phyloP scores from a whole-genome alignment of 1,284 basidiomycete species.

The Neolentinus lepideus region DNA sequence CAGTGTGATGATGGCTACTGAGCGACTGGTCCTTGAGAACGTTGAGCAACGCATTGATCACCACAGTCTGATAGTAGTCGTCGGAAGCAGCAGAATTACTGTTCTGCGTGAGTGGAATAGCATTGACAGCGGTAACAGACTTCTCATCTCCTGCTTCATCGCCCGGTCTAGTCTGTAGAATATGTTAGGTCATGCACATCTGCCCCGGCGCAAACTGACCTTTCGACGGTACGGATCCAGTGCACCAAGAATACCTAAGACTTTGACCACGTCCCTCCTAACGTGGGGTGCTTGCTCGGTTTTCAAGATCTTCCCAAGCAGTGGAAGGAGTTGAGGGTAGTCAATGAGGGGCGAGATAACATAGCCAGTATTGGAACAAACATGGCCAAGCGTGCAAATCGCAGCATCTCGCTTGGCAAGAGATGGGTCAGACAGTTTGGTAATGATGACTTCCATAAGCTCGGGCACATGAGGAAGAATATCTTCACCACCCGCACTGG shows the following conservation, averaged over 20 bases:
- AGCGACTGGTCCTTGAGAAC: conserved; percentile 89
- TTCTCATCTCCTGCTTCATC: conserved; percentile 75
- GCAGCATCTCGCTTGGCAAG: conserved; percentile 91
- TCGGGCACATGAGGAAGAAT: conserved; percentile 78
- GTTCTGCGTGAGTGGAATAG: conserved; percentile 42
- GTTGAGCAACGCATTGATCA: conserved; percentile 83
- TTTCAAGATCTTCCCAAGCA: conserved; percentile 82
- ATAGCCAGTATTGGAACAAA: conserved; percentile 94
- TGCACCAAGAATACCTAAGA: conserved; percentile 96
- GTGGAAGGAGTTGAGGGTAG: conserved; percentile 85
- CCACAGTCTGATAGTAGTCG: conserved; percentile 97
- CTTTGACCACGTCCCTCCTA: conserved; percentile 89
- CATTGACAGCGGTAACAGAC: conserved; percentile 52
- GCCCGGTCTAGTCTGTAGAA: conserved; percentile 55
- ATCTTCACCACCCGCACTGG: conserved; percentile 92
- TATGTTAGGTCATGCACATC: not conserved
- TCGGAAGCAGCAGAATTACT: conserved; percentile 58
- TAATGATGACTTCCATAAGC: conserved; percentile 87
- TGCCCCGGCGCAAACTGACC: conserved; percentile 30
- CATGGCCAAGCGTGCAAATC: conserved; percentile 88
- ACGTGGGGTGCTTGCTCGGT: conserved; percentile 75
- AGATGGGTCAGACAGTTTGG: conserved; percentile 83
- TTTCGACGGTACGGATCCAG: conserved; percentile 95
- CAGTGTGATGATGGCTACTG: conserved; percentile 83
- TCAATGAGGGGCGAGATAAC: conserved; percentile 91